phyloP scores from a whole-genome alignment of 2,329 filamentous ascomycete genomes.

The Fusarium burgessii region DNA sequence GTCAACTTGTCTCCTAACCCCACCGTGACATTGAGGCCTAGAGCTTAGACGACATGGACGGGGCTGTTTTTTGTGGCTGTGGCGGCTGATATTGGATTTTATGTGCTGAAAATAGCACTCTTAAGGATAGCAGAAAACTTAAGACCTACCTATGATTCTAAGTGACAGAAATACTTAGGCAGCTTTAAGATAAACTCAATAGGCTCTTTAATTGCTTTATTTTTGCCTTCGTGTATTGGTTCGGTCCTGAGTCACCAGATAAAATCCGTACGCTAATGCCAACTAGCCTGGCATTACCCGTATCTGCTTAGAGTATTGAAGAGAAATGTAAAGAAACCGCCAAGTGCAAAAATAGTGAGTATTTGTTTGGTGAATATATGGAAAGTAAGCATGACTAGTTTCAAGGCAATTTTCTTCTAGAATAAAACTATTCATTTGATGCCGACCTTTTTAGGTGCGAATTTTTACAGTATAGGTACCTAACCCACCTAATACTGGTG shows the following conservation, averaged over 20 bases:
- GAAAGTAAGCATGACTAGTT: not conserved
- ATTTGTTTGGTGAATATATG: not conserved
- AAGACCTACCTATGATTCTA: too few species aligned
- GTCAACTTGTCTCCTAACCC: constrained; percentile 27
- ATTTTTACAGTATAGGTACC: not conserved
- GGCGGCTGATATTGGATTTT: constrained; percentile 36
- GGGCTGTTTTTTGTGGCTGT: constrained; percentile 40
- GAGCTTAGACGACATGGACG: not conserved
- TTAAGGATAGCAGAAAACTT: not conserved
- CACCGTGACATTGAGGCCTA: constrained; percentile 5
- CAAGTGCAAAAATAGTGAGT: not conserved
- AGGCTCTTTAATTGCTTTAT: too few species aligned
- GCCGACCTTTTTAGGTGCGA: not conserved
- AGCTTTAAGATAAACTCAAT: too few species aligned
- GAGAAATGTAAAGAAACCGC: not conserved
- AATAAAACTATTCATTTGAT: not conserved
- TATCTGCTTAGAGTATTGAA: not conserved
- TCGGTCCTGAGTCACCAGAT: not conserved
- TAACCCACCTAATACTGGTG: too few species aligned
- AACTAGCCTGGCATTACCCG: too few species aligned
- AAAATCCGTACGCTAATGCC: not conserved
- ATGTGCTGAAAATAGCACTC: constrained; percentile 42
- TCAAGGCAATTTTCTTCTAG: not conserved
- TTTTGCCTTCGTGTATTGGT: too few species aligned
- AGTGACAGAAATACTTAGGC: too few species aligned